Evolutionary conservation across 2,329 filamentous ascomycete species (phyloP).

Genomic region (Aspergillus awamori): DNA sequence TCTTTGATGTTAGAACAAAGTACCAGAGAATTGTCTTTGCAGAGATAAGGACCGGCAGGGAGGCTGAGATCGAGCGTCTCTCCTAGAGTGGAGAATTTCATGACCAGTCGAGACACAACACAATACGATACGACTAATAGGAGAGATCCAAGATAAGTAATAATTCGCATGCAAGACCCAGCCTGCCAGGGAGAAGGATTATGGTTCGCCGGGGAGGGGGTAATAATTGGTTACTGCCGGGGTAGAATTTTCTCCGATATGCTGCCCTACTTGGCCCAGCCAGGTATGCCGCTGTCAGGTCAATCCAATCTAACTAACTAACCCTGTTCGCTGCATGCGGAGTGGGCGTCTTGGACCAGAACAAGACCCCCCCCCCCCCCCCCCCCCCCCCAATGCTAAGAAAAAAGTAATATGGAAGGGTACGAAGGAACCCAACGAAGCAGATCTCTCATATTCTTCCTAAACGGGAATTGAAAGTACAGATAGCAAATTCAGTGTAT

Average conservation of each 20-base stretch:
- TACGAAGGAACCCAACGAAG: neutral
- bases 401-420: neutral
- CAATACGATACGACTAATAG: neutral
- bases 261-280: slow-evolving; percentile 10
- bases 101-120: neutral
- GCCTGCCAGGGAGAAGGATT: neutral
- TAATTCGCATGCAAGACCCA: neutral
- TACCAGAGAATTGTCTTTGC: too few relatives aligned
- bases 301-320: neutral
- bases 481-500: too few relatives aligned
- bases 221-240: slow-evolving; percentile 10
- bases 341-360: neutral
- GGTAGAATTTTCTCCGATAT: slow-evolving; percentile 17
- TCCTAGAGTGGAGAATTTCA: too few relatives aligned
- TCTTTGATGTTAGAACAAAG: too few relatives aligned
- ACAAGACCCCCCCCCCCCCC: neutral
- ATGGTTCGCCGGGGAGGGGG: neutral
- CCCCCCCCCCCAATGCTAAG: neutral
- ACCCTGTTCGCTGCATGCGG: neutral
- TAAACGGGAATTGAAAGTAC: too few relatives aligned
- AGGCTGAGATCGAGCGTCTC: too few relatives aligned
- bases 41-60: too few relatives aligned
- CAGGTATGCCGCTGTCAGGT: slow-evolving; percentile 14
- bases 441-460: too few relatives aligned
- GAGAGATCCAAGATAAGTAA: neutral